These are phyloP conservation scores for Rhodomyrtus tomentosa DNA, from an alignment of 345 rosid genomes.

Conservation along the genomic window DNA sequence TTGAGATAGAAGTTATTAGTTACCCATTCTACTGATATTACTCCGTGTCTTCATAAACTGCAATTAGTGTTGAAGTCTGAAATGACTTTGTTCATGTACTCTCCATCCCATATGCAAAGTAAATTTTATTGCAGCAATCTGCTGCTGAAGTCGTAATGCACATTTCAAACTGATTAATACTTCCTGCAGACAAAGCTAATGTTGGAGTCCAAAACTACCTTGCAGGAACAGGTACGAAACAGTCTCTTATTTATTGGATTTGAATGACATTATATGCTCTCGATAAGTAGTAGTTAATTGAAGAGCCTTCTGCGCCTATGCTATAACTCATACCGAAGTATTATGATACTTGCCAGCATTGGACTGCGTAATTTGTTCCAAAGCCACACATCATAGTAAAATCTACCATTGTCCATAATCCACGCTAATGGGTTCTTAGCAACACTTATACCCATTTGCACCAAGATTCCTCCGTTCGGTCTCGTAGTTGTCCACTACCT, in stretches of 20 bases:
- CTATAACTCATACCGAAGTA: neutral
- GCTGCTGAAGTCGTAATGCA: neutral
- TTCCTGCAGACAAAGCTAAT: conserved; percentile 14
- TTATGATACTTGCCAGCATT: neutral
- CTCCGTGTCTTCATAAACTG: neutral
- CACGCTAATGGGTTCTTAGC: neutral
- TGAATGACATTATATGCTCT: neutral
- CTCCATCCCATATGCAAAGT: neutral
- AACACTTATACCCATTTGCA: neutral
- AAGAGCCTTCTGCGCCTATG: neutral
- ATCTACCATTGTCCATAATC: neutral
- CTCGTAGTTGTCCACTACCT: neutral
- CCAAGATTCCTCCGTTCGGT: neutral
- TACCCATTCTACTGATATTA: neutral
- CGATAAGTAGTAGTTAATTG: neutral
- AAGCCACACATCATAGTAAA: neutral
- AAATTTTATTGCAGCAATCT: neutral
- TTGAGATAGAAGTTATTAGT: neutral
- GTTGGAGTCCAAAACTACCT: conserved; percentile 9
- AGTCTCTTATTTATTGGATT: neutral
- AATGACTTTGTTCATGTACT: neutral
- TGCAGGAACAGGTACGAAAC: conserved; percentile 18
- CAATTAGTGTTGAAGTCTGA: neutral
- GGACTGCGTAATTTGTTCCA: neutral
- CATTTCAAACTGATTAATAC: neutral